Evolutionary conservation across 2,329 filamentous ascomycete species (phyloP), one percentile per base, ranked within the genome.

Genomic region (Geoglossum cookeanum): DNA sequence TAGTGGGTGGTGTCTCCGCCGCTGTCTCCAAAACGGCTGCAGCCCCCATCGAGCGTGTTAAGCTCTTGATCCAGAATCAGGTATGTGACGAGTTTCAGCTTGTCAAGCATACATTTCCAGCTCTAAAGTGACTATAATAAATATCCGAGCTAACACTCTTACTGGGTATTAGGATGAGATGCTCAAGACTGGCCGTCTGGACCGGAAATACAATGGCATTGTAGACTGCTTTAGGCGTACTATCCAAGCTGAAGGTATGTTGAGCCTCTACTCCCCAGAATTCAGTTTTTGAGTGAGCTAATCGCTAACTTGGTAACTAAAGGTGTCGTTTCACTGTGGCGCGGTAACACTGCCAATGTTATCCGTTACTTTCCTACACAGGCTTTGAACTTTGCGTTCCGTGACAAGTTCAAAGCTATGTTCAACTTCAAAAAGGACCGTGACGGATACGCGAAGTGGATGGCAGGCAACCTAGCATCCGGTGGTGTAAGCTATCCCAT

Each of bases 361-460:
- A 95, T 98, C 83, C 92, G 92, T 86, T 98, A 98, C 82, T 98
- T 98, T 88, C 92, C 92, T 68, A 98, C 92, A 75, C 92, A 98
- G 84, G 92, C 92, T 70, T 81, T 98, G 75, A 98, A 98, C 90
- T 98, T 98, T 73, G 92, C 92, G 74, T 98, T 98, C 92, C 92
- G 92, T 77, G 92, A 98, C 78, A 96, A 94, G 84, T 98, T 96
- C 89, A 98, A 98, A 89, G 81, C 85, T 72, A 94, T 98, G 90
- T 98, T 98, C 85, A 87, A 88, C 73, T 98, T 88, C 89, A 98
- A 97, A 89, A 97, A 97, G 87, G 92, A 98, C 64, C 85, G 84
- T 78, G 92, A 98, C 75, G 92, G 92, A 71, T 98, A 98, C 77
- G 80, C 77, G 73, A 89, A 90, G 85, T 98, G 92, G 92, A 97